Percentiles rank a stretch among this genome's conserved stretches.
Conservation (phyloP, 208 protist species). For the Crithidia acanthocephali region DNA sequence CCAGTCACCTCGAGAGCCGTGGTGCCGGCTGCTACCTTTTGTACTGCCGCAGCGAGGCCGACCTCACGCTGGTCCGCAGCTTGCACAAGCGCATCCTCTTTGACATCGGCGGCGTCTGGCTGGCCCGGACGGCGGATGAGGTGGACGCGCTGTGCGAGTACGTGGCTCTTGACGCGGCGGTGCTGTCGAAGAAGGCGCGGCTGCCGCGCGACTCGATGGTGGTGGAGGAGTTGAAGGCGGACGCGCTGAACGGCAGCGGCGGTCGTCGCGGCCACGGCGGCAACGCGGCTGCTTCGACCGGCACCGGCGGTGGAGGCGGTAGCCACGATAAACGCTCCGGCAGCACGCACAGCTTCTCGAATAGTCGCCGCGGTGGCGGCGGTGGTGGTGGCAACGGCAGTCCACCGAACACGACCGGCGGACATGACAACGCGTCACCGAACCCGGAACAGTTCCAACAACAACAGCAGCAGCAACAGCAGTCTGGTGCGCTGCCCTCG, state of each 20-base stretch:
- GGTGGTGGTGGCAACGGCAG: not conserved
- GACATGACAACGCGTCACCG: not conserved
- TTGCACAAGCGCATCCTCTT: conserved; percentile 87
- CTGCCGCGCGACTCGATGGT: conserved; percentile 84
- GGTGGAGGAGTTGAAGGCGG: conserved; percentile 79
- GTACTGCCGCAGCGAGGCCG: conserved; percentile 64
- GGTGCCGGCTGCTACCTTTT: conserved; percentile 82
- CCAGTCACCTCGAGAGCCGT: conserved; percentile 67
- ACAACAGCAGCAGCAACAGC: conserved; percentile 12
- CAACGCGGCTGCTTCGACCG: not conserved
- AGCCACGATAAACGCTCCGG: conserved; percentile 18
- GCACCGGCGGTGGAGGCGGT: not conserved
- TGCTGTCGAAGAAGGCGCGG: conserved; percentile 61
- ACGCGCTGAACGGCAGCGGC: conserved; percentile 20
- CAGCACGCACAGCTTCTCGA: conserved; percentile 5
- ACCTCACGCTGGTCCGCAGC: conserved; percentile 63
- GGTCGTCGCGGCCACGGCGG: conserved; percentile 18
- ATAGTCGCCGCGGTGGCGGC: not conserved
- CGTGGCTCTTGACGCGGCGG: conserved; percentile 64
- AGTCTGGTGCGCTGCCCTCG: not conserved
- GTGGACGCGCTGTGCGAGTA: conserved; percentile 81
- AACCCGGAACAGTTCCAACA: not conserved
- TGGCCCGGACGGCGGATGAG: conserved; percentile 71
- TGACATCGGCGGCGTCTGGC: conserved; percentile 82
- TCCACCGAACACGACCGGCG: not conserved